phyloP scores from a whole-genome alignment of 441 rosid species.

The Euphorbia schlechtendalii region DNA sequence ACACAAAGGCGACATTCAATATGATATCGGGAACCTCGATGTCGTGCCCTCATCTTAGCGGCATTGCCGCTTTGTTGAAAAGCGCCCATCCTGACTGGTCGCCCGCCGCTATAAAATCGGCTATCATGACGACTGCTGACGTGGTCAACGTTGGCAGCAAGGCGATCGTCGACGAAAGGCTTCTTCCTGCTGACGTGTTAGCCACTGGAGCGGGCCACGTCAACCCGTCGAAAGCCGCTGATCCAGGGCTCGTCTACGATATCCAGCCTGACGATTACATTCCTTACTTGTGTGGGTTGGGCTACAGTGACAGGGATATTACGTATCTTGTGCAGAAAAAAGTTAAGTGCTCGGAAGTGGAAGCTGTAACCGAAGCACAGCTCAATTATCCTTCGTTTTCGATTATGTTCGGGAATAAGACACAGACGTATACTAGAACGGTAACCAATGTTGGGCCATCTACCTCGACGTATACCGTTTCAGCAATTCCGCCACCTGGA shows the following conservation, averaged over 20 bases:
- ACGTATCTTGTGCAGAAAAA: conserved; percentile 14
- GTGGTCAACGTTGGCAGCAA: conserved; percentile 9
- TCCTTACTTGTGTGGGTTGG: conserved; percentile 35
- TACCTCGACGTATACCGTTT: conserved; percentile 15
- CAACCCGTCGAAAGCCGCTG: conserved; percentile 25
- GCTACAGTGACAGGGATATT: conserved; percentile 21
- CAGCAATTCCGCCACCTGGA: conserved; percentile 17
- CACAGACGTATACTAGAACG: conserved; percentile 23
- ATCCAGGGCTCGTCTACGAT: conserved; percentile 34
- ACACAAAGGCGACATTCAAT: conserved; percentile 29
- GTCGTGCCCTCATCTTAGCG: conserved; percentile 67
- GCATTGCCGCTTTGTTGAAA: conserved; percentile 48
- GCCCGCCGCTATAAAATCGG: conserved; percentile 36
- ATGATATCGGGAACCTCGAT: conserved; percentile 51
- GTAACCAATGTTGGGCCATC: conserved; percentile 27
- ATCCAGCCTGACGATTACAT: conserved; percentile 29
- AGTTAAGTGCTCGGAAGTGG: conserved; percentile 14
- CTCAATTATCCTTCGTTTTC: conserved; percentile 31
- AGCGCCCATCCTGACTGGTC: conserved; percentile 32
- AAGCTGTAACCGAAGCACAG: conserved; percentile 22
- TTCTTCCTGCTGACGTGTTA: conserved; percentile 21
- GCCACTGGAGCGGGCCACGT: conserved; percentile 39
- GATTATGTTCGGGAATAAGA: conserved; percentile 11
- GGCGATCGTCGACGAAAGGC: conserved; percentile 21
- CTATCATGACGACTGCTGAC: conserved; percentile 30